phyloP scores from a whole-genome alignment of 345 rosid species.

The Dipteronia sinensis region DNA sequence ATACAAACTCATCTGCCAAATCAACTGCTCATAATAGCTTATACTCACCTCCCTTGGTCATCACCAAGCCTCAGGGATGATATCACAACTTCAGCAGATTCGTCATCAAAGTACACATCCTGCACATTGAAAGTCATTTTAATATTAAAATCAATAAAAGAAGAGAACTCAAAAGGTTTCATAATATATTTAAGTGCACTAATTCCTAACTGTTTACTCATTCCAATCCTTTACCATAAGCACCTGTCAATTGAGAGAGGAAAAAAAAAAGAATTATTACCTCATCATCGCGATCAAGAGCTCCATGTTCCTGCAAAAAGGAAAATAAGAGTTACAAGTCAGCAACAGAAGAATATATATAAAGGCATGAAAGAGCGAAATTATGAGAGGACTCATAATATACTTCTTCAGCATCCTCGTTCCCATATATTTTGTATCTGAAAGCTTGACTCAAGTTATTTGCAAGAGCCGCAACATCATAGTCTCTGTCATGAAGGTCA shows the following conservation, averaged over 20 bases:
- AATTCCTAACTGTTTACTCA: neutral
- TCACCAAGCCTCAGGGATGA: conserved; percentile 95
- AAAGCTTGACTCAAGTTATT: conserved; percentile 91
- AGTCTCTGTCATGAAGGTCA: conserved; percentile 86
- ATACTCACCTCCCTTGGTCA: conserved; percentile 84
- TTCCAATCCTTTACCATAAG: neutral
- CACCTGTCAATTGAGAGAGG: neutral
- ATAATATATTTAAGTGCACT: neutral
- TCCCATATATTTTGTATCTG: conserved; percentile 88
- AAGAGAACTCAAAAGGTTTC: neutral
- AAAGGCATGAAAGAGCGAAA: neutral
- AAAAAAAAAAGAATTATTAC: conserved; percentile 35
- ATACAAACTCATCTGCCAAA: neutral
- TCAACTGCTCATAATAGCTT: neutral
- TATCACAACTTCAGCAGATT: conserved; percentile 90
- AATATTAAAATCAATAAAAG: conserved; percentile 7
- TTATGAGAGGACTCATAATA: neutral
- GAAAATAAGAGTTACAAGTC: conserved; percentile 20
- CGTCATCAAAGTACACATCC: conserved; percentile 95
- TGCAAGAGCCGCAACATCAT: conserved; percentile 94
- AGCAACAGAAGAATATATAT: neutral
- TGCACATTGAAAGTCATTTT: conserved; percentile 35
- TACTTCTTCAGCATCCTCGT: conserved; percentile 85
- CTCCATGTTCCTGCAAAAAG: conserved; percentile 61
- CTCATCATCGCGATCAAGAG: conserved; percentile 81